phyloP scores from a whole-genome alignment of 768 basidiomycete genomes.

The Boletus pseudo-olivaceus region DNA sequence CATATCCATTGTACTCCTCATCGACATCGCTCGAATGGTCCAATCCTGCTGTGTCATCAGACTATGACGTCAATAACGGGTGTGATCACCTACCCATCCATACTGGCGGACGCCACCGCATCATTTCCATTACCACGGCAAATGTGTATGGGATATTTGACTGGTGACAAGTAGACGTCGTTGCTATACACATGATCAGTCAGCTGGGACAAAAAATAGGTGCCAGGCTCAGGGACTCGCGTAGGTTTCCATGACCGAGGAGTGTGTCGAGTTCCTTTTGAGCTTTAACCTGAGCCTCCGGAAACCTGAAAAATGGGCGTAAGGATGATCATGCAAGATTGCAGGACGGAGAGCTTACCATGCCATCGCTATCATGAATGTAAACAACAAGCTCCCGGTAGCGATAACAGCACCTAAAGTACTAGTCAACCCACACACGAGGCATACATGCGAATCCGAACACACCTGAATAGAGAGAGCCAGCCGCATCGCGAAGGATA shows the following conservation, averaged over 20 bases:
- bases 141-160: conserved; percentile 3
- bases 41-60: not conserved
- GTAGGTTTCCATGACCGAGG: conserved; percentile 5
- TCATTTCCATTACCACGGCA: conserved; percentile 5
- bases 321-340: not conserved
- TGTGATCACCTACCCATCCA: conserved; percentile 2
- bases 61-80: not conserved
- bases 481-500: conserved; percentile 5
- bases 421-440: not conserved
- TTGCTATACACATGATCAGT: not conserved
- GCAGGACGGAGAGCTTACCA: not conserved
- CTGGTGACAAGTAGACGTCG: not conserved
- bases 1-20: conserved; percentile 3
- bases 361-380: conserved; percentile 7
- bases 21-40: conserved; percentile 4
- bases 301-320: not conserved
- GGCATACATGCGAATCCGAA: not conserved
- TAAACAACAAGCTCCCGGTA: conserved; percentile 1
- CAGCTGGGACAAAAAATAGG: not conserved
- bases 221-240: not conserved
- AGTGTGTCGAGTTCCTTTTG: conserved; percentile 3
- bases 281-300: not conserved
- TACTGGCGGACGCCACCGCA: conserved; percentile 6
- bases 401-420: conserved; percentile 2
- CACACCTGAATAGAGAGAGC: conserved; percentile 6